These are phyloP conservation scores for Wallacemonas sp. DNA, from an alignment of 208 protist genomes.

Conservation along the genomic window DNA sequence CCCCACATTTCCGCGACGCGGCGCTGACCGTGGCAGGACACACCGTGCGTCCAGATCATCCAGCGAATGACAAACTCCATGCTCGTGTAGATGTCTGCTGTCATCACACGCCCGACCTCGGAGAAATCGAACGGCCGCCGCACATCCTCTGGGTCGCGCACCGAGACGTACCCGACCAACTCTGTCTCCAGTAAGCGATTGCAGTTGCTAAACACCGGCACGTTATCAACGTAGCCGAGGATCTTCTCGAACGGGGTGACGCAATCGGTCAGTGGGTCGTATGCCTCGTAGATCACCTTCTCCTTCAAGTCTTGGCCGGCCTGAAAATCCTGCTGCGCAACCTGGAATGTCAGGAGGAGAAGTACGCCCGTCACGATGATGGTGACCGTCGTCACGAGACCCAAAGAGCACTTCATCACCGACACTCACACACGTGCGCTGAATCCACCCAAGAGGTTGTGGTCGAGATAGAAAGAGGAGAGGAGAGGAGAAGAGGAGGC, in stretches of 20 bases:
- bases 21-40: conserved; percentile 21
- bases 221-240: conserved; percentile 46
- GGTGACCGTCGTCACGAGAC: neutral
- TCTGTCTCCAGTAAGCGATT: conserved; percentile 24
- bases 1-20: conserved; percentile 30
- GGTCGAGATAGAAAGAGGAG: no score
- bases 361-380: neutral
- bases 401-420: neutral
- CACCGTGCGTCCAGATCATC: conserved; percentile 36
- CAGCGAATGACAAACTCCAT: conserved; percentile 55
- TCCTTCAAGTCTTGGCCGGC: conserved; percentile 10
- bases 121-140: conserved; percentile 30
- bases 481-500: no score
- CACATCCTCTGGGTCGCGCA: conserved; percentile 40
- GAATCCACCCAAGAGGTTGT: no score
- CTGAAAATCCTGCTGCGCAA: conserved; percentile 7
- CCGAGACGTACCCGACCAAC: conserved; percentile 25
- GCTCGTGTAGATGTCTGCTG: conserved; percentile 28
- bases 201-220: conserved; percentile 75
- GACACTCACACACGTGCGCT: neutral
- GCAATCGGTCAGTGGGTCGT: conserved; percentile 40
- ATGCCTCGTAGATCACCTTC: conserved; percentile 9
- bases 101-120: conserved; percentile 28
- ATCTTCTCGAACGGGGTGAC: conserved; percentile 39
- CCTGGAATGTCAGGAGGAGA: neutral